Evolutionary conservation across 768 basidiomycete species (phyloP), one percentile per base, ranked within the genome.

Genomic region (Butyriboletus loyo): DNA sequence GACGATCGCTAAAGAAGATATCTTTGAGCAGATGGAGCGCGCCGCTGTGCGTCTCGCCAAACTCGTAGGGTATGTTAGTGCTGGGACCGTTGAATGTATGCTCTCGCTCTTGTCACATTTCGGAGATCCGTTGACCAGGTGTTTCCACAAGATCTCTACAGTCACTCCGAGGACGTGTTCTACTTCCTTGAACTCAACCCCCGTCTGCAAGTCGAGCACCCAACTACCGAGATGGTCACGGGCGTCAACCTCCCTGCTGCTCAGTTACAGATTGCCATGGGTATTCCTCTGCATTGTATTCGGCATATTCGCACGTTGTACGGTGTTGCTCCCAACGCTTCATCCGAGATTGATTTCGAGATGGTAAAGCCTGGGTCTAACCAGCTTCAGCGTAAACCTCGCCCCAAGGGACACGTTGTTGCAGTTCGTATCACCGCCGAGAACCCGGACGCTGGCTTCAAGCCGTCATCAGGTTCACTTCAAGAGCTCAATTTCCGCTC

Each of bases 401-500:
- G 83, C 27, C 97, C 97, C 46, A 98, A 98, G 72, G 97, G 97
- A 30, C 97, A 99, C 67, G 97, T 98, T 59, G 90, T 99, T 60
- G 97, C 97, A 37, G 97, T 98, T 60, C 95, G 97, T 65, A 98
- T 99, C 70, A 99, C 97, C 7, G 96, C 95, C 30, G 97, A 99
- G 74, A 99, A 99, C 71, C 97, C 97, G 24, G 97, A 99, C 66
- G 97, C 97, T 10, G 97, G 97, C 5, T 99, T 99, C 81, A 99
- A 99, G 73, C 97, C 97, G 1, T 98, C 97, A 2, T 95, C 92
- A 3, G 97, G 97, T 58, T 88, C 90, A 35, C 77, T 99, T 15
- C 97, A 98, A 70, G 97, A 98, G 67, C 90, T 99, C 61, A 99
- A 98, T 73, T 99, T 99, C 86, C 87, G 97, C 52, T 98, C 95